phyloP scores from a whole-genome alignment of 768 basidiomycete species.

The Phylloporus scabripes region DNA sequence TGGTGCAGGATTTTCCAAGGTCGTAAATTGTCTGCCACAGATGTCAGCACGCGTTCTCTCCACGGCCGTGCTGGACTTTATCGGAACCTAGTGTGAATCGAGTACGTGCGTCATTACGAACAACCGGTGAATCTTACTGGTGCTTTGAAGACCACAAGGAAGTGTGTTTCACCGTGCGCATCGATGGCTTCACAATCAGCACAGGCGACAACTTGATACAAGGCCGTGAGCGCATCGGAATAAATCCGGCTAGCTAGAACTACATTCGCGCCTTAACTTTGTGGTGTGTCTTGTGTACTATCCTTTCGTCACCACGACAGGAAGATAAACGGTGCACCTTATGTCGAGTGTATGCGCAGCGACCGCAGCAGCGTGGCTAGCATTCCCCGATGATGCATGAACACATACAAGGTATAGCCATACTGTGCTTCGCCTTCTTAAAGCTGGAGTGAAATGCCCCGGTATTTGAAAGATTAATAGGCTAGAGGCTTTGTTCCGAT shows the following conservation, averaged over 20 bases:
- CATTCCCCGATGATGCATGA: too few species aligned
- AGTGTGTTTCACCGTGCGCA: slow-evolving; percentile 75
- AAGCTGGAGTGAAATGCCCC: too few species aligned
- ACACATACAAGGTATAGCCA: too few species aligned
- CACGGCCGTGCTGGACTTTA: slow-evolving; percentile 28
- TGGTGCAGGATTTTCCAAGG: slow-evolving; percentile 57
- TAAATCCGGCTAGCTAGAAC: slow-evolving; percentile 55
- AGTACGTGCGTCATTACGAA: slow-evolving; percentile 1
- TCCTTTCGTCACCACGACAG: slow-evolving; percentile 44
- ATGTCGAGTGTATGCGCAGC: too few species aligned
- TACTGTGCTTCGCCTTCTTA: too few species aligned
- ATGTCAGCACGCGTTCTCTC: slow-evolving; percentile 8
- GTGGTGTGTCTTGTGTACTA: slow-evolving; percentile 48
- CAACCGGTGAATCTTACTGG: slow-evolving; percentile 39
- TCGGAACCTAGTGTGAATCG: slow-evolving; percentile 52
- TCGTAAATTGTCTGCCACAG: slow-evolving; percentile 42
- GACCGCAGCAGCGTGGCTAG: too few species aligned
- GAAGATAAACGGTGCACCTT: slow-evolving; percentile 34
- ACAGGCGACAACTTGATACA: slow-evolving; percentile 50
- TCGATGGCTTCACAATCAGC: slow-evolving; percentile 74
- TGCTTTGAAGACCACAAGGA: slow-evolving; percentile 87
- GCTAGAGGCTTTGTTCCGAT: too few species aligned
- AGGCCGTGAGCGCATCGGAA: slow-evolving; percentile 88
- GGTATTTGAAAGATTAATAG: too few species aligned
- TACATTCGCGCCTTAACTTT: slow-evolving; percentile 50